phyloP scores from a whole-genome alignment of 2,329 filamentous ascomycete genomes.

The Cladorrhinum sp. region DNA sequence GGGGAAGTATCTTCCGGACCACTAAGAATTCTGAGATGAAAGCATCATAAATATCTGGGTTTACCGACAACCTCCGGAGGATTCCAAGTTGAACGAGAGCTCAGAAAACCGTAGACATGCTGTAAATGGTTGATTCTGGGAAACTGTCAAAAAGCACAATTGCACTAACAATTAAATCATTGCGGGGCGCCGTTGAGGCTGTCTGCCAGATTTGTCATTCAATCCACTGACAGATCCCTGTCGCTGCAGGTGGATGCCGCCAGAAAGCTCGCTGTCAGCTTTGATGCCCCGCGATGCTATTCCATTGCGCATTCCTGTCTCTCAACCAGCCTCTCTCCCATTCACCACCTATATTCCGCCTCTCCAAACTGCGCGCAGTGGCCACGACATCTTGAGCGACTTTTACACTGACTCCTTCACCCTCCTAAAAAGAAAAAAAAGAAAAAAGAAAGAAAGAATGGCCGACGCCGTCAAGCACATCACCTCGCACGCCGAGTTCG shows the following conservation, averaged over 20 bases:
- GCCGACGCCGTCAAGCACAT: conserved; percentile 36
- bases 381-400: background rate
- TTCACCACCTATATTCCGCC: background rate
- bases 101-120: no score
- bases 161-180: background rate
- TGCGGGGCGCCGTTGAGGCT: background rate
- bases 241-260: background rate
- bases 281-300: background rate
- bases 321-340: background rate
- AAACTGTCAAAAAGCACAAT: background rate
- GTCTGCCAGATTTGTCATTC: background rate
- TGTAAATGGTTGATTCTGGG: no score
- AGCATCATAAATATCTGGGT: no score
- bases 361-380: background rate
- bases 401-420: background rate
- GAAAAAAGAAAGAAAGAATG: conserved; percentile 14
- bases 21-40: no score
- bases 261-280: background rate
- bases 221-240: background rate
- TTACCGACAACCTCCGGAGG: no score
- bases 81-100: no score
- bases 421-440: background rate
- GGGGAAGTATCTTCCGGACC: no score
- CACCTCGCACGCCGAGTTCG: conserved; percentile 44
- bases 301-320: background rate